These are phyloP conservation scores for Xerocomus alliaceus DNA, from an alignment of 1,284 basidiomycete genomes.

Conservation along the genomic window DNA sequence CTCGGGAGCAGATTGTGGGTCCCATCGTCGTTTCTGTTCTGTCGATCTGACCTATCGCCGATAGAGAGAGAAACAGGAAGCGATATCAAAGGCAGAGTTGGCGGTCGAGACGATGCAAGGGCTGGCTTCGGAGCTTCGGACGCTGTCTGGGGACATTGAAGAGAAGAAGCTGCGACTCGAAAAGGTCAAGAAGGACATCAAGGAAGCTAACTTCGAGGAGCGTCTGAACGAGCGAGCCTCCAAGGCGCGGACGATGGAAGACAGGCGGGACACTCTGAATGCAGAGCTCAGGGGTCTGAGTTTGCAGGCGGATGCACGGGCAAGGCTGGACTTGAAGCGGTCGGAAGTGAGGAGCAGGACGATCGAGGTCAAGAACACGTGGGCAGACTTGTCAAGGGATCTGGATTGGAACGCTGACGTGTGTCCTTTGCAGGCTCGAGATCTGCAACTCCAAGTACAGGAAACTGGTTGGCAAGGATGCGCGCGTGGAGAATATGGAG, in stretches of 20 bases:
- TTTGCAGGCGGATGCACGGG: slow-evolving; percentile 83
- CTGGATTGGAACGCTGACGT: not conserved
- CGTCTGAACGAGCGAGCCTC: slow-evolving; percentile 66
- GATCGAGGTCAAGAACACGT: slow-evolving; percentile 73
- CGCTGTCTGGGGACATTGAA: slow-evolving; percentile 68
- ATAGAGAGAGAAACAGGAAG: slow-evolving; percentile 60
- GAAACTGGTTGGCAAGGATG: slow-evolving; percentile 66
- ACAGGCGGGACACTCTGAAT: slow-evolving; percentile 74
- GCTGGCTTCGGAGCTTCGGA: slow-evolving; percentile 63
- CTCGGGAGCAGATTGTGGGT: slow-evolving; percentile 70
- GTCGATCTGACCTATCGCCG: not conserved
- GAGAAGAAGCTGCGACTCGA: slow-evolving; percentile 68
- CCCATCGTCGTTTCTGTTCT: slow-evolving; percentile 10
- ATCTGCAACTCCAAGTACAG: slow-evolving; percentile 67
- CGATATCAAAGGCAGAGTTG: slow-evolving; percentile 60
- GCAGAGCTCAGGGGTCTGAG: slow-evolving; percentile 78
- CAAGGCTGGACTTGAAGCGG: slow-evolving; percentile 80
- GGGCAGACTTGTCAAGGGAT: slow-evolving; percentile 35
- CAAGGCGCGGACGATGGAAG: slow-evolving; percentile 69
- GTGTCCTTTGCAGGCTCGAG: slow-evolving; percentile 56
- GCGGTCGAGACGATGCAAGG: slow-evolving; percentile 63
- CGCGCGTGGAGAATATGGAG: slow-evolving; percentile 73
- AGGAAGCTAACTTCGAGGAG: slow-evolving; percentile 71
- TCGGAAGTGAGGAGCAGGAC: slow-evolving; percentile 71
- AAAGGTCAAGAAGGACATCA: slow-evolving; percentile 64